Evolutionary conservation across 495 filamentous ascomycete species (phyloP).

Genomic region (Annulohypoxylon stygium): DNA sequence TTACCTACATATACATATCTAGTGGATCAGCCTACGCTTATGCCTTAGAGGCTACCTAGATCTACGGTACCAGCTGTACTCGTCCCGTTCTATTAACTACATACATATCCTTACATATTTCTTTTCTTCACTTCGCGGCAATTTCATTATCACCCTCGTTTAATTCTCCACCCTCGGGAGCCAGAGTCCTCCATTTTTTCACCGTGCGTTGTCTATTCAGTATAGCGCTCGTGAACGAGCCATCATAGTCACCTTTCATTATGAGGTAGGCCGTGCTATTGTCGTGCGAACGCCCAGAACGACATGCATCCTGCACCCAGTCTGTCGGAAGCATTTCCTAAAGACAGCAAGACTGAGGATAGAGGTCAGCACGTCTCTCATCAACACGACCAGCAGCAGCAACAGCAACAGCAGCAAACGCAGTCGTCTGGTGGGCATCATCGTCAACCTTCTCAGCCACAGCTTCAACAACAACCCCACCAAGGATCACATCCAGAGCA

Average conservation of each 20-base stretch:
- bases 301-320: slow-evolving; percentile 61
- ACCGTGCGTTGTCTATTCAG: slow-evolving; percentile 16
- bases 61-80: slow-evolving; percentile 28
- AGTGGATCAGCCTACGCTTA: slow-evolving; percentile 42
- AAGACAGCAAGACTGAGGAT: slow-evolving; percentile 57
- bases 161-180: slow-evolving; percentile 39
- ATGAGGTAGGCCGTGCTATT: slow-evolving; percentile 53
- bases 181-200: slow-evolving; percentile 33
- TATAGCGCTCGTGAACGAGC: slow-evolving; percentile 44
- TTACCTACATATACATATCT: slow-evolving; percentile 21
- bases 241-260: slow-evolving; percentile 49
- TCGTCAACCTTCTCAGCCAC: slow-evolving; percentile 40
- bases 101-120: slow-evolving; percentile 44
- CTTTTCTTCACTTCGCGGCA: slow-evolving; percentile 45
- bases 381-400: slow-evolving; percentile 50
- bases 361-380: slow-evolving; percentile 52
- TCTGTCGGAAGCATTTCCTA: slow-evolving; percentile 60
- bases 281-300: slow-evolving; percentile 47
- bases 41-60: slow-evolving; percentile 35
- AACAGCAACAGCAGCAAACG: slow-evolving; percentile 37
- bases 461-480: slow-evolving; percentile 47
- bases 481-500: slow-evolving; percentile 49
- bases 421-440: slow-evolving; percentile 43
- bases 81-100: slow-evolving; percentile 29
- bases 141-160: slow-evolving; percentile 44